Conservation (phyloP, 2,329 filamentous ascomycete species). For the Penicillium glabrum region DNA sequence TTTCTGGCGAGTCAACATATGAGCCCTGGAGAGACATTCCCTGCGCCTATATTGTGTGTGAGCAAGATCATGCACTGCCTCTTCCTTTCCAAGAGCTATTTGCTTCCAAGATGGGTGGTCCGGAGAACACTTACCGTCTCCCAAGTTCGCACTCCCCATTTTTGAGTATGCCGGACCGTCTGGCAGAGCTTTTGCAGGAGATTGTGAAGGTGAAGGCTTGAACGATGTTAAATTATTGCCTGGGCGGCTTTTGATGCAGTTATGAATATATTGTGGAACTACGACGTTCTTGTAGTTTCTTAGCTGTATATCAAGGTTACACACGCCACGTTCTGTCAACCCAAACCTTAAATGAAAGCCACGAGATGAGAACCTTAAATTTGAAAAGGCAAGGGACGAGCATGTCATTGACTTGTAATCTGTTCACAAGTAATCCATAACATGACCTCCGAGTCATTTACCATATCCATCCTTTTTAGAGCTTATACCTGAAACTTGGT, state of each 20-base stretch:
- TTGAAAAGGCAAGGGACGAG: no score
- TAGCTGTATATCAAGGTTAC: background rate
- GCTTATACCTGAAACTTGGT: slow-evolving; percentile 7
- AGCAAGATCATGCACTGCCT: slow-evolving; percentile 37
- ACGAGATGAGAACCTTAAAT: background rate
- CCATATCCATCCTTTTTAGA: background rate
- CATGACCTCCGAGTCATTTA: background rate
- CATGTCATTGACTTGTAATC: background rate
- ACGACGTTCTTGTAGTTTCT: background rate
- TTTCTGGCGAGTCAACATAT: slow-evolving; percentile 24
- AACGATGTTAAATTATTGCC: background rate
- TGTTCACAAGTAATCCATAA: background rate
- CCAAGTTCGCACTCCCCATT: slow-evolving; percentile 45
- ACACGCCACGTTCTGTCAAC: background rate
- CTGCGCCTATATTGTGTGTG: slow-evolving; percentile 36
- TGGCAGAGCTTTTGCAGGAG: slow-evolving; percentile 32
- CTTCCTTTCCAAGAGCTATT: slow-evolving; percentile 31
- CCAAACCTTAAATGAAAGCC: background rate
- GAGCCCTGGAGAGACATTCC: slow-evolving; percentile 38
- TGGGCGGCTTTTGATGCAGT: background rate
- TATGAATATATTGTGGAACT: background rate
- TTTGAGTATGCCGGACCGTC: slow-evolving; percentile 36
- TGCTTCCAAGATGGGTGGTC: slow-evolving; percentile 23
- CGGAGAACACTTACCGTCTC: slow-evolving; percentile 32
- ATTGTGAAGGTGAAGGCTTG: background rate